Conservation (phyloP, 2,329 filamentous ascomycete species). For the Fulvia fulva region DNA sequence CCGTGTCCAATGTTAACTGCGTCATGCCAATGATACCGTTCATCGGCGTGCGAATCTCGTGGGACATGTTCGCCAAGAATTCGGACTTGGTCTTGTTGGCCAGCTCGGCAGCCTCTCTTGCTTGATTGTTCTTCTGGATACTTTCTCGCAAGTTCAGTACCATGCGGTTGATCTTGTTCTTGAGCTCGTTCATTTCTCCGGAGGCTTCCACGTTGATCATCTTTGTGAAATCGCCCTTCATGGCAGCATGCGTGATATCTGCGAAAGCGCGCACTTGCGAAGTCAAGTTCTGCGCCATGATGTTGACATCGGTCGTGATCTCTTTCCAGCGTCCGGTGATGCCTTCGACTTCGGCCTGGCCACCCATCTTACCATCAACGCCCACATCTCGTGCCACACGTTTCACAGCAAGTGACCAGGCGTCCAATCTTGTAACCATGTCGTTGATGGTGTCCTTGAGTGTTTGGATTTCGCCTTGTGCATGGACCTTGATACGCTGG, state of each 20-base stretch:
- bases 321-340: constrained; percentile 96
- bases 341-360: constrained; percentile 89
- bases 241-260: constrained; percentile 96
- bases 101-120: constrained; percentile 89
- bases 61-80: constrained; percentile 97
- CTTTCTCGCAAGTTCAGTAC: constrained; percentile 91
- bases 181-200: constrained; percentile 98
- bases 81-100: constrained; percentile 98
- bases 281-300: constrained; percentile 78
- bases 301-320: constrained; percentile 95
- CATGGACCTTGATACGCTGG: constrained; percentile 91
- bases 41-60: constrained; percentile 96
- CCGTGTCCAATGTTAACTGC: constrained; percentile 87
- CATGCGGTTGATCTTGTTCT: constrained; percentile 99
- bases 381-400: constrained; percentile 94
- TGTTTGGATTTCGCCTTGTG: constrained; percentile 89
- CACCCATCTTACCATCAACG: constrained; percentile 97
- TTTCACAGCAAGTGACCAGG: constrained; percentile 95
- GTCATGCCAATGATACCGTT: constrained; percentile 99
- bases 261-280: constrained; percentile 97
- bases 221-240: constrained; percentile 95
- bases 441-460: constrained; percentile 97
- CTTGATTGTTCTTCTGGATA: constrained; percentile 94
- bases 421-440: constrained; percentile 93
- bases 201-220: constrained; percentile 95